phyloP scores from a whole-genome alignment of 2,329 filamentous ascomycete species.

The Lasiodiplodia gonubiensis region DNA sequence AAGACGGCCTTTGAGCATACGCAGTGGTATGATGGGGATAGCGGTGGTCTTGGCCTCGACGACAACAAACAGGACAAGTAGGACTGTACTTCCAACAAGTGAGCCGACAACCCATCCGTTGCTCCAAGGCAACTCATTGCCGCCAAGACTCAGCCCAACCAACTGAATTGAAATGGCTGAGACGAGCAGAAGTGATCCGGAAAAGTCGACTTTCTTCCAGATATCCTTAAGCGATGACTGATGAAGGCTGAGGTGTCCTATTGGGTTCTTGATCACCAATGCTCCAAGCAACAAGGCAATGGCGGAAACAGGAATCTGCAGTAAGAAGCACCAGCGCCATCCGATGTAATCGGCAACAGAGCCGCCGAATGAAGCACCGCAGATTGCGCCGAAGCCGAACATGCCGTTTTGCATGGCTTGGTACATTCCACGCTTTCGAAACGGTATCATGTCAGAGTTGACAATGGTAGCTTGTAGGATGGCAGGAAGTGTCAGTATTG shows the following conservation, averaged over 20 bases:
- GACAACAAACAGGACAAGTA: constrained; percentile 46
- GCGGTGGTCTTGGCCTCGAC: constrained; percentile 51
- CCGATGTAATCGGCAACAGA: constrained; percentile 52
- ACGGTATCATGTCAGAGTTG: constrained; percentile 69
- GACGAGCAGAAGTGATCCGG: constrained; percentile 63
- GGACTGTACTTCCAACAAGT: constrained; percentile 45
- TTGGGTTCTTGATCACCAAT: constrained; percentile 58
- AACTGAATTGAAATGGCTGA: constrained; percentile 63
- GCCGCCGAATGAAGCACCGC: constrained; percentile 55
- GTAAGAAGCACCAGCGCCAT: constrained; percentile 61
- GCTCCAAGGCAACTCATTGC: constrained; percentile 54
- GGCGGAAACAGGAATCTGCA: constrained; percentile 66
- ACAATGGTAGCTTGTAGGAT: constrained; percentile 38
- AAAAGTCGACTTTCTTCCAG: constrained; percentile 64
- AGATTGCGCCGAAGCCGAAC: constrained; percentile 67
- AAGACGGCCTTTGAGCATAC: constrained; percentile 61
- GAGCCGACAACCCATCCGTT: constrained; percentile 50
- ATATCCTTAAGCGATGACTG: constrained; percentile 39
- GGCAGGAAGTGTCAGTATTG: background rate
- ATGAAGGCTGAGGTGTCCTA: constrained; percentile 40
- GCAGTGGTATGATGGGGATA: constrained; percentile 52
- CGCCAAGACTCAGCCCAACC: constrained; percentile 52
- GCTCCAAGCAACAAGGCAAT: constrained; percentile 61
- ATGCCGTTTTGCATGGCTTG: constrained; percentile 66
- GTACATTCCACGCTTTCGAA: constrained; percentile 63